phyloP scores from a whole-genome alignment of 1,284 basidiomycete species.

The Ganoderma boninense region DNA sequence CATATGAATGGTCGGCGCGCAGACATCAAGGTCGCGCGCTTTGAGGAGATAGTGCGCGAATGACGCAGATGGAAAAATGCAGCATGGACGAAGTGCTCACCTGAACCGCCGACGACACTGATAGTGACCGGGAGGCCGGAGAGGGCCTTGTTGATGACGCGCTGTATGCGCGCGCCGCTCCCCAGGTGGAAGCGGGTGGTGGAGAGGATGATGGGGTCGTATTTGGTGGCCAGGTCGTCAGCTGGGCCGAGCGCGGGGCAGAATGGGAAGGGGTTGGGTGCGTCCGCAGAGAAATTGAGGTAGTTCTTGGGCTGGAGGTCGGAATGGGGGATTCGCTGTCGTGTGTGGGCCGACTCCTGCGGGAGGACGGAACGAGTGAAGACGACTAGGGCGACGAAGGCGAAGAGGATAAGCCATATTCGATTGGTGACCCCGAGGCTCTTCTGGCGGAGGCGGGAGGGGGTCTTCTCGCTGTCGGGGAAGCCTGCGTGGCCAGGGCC shows the following conservation, averaged over 20 bases:
- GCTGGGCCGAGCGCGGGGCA: slow-evolving; percentile 88
- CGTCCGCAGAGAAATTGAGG: slow-evolving; percentile 62
- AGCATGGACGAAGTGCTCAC: slow-evolving; percentile 53
- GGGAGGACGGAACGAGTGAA: slow-evolving; percentile 70
- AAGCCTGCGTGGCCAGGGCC: slow-evolving; percentile 52
- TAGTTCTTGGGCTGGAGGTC: slow-evolving; percentile 75
- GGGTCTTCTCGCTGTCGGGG: slow-evolving; percentile 52
- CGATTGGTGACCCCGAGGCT: slow-evolving; percentile 70
- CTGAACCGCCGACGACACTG: slow-evolving; percentile 88
- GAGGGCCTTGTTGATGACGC: slow-evolving; percentile 86
- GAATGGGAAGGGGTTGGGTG: slow-evolving; percentile 80
- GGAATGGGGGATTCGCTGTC: slow-evolving; percentile 53
- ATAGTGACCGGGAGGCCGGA: slow-evolving; percentile 90
- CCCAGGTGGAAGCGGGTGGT: slow-evolving; percentile 85
- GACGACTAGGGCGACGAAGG: slow-evolving; percentile 65
- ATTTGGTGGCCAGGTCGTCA: slow-evolving; percentile 80
- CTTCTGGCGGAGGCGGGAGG: slow-evolving; percentile 61
- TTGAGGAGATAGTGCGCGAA: slow-evolving; percentile 2
- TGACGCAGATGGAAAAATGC: slow-evolving; percentile 8
- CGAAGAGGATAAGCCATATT: slow-evolving; percentile 73
- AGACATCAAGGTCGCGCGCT: background rate
- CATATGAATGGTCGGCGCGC: background rate
- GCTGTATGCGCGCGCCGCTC: slow-evolving; percentile 84
- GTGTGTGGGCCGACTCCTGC: slow-evolving; percentile 40
- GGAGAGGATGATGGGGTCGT: slow-evolving; percentile 80